Percentiles rank a stretch among this genome's conserved stretches.
Conservation (phyloP, 805 yeast genomes). For the Lipomyces yamanashiensis region DNA sequence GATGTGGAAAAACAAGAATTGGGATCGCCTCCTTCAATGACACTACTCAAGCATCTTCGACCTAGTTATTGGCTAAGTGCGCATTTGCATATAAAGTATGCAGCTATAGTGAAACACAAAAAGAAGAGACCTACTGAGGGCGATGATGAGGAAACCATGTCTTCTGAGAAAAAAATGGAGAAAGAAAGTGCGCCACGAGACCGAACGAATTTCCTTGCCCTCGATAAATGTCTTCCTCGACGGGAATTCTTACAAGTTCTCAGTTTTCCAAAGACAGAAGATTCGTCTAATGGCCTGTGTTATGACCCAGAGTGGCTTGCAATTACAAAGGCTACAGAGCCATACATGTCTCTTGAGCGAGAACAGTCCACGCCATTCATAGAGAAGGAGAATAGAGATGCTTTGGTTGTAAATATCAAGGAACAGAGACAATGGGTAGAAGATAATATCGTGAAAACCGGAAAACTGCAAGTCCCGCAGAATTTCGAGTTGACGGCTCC, state of each 20-base stretch:
- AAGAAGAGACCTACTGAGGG: neutral
- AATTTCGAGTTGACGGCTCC: conserved; percentile 40
- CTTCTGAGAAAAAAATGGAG: neutral
- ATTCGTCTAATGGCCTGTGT: conserved; percentile 10
- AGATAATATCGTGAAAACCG: conserved; percentile 38
- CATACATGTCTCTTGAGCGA: conserved; percentile 31
- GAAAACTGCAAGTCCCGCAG: conserved; percentile 41
- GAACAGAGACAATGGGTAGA: conserved; percentile 43
- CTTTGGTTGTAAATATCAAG: conserved; percentile 25
- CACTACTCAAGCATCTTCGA: conserved; percentile 55
- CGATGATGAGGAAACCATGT: neutral
- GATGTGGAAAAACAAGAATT: conserved; percentile 65
- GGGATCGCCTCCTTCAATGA: conserved; percentile 74
- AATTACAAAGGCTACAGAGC: conserved; percentile 41
- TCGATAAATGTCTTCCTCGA: conserved; percentile 80
- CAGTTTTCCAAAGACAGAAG: conserved; percentile 4
- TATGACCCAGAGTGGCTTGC: conserved; percentile 50
- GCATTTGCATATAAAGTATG: conserved; percentile 79
- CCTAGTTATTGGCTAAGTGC: conserved; percentile 88
- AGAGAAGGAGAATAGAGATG: conserved; percentile 16
- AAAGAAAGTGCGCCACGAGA: neutral
- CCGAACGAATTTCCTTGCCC: conserved; percentile 66
- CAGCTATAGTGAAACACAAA: conserved; percentile 57
- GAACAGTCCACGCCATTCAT: conserved; percentile 15
- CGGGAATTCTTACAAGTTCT: conserved; percentile 62